These are phyloP conservation scores for Corymbia maculata DNA, from an alignment of 345 rosid genomes.

Conservation along the genomic window DNA sequence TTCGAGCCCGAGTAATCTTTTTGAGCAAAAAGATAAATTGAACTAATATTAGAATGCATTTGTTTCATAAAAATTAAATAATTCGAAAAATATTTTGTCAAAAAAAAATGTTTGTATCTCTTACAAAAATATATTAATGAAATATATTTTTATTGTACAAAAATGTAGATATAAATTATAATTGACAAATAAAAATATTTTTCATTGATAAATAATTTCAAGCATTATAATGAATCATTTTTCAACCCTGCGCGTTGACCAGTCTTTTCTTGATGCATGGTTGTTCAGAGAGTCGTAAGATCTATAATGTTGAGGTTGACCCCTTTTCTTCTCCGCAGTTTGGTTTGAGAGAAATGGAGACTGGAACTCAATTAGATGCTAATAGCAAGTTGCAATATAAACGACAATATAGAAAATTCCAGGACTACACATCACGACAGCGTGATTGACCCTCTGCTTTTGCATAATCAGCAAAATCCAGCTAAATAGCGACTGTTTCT, in stretches of 20 bases:
- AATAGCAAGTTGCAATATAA: background rate
- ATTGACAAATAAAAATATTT: no score
- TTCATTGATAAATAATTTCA: no score
- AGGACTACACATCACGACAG: background rate
- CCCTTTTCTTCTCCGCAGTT: background rate
- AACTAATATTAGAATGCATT: no score
- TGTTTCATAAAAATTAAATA: accelerated
- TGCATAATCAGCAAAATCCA: background rate
- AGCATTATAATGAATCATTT: no score
- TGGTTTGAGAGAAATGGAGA: background rate
- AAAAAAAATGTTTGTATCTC: accelerated
- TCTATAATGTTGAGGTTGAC: background rate
- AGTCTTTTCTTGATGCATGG: no score
- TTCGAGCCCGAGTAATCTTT: no score
- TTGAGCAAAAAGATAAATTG: no score
- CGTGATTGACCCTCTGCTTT: background rate
- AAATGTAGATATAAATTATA: no score
- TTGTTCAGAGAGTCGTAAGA: no score
- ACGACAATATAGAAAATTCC: background rate
- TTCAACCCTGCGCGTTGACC: no score
- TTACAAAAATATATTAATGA: accelerated
- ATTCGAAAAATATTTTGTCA: no score
- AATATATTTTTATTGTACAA: no score
- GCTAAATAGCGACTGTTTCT: background rate
- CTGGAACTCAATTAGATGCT: background rate